Evolutionary conservation across 2,329 filamentous ascomycete genomes (phyloP), one percentile per base, ranked within the genome.

Genomic region (Neonectria faginata): DNA sequence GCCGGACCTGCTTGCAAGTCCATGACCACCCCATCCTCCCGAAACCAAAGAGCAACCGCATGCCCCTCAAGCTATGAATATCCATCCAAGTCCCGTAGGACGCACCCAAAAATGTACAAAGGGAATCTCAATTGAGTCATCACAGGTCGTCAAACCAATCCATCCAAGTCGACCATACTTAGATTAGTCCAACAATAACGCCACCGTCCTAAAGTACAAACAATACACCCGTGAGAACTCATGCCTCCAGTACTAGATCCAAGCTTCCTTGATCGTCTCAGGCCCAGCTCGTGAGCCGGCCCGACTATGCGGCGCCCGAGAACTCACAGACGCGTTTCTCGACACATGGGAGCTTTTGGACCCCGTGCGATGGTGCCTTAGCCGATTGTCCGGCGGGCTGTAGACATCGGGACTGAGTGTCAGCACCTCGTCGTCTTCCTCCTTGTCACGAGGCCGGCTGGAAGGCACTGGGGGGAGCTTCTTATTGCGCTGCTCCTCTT

Each of bases 331-430:
- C 31, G 55, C 56, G 5, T 53, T 67, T 48, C 62, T 67, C 18
- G 63, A 62, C 18, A 50, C 67, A n/a, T 73, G 68, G 8, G 69
- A 67, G 41, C 62, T 71, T n/a, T 50, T 58, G 12, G 61, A 64
- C 29, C 50, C 50, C 18, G n/a, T 51, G 18, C 61, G 61, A 14
- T 57, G 52, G 14, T 67, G 64, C 5, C 55, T 65, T 39, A 67
- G 57, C 14, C 18, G 65, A 51, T 53, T 57, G 20, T 31, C 50
- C 20, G 79, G 74, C 0, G 84, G 83, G 60, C 78, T 81, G 73
- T 89, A 89, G 5, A 88, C 84, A 1, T 81, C 79, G 3, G 87
- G 83, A 62, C 81, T 86, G 3, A 88, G 78, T 1, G 80, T 83
- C 22, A 78, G 75, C 31, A 79, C 70, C 12, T 76, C 74, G 3